Evolutionary conservation across 116 monocot genomes (phyloP).

Genomic region (Iris pallida): DNA sequence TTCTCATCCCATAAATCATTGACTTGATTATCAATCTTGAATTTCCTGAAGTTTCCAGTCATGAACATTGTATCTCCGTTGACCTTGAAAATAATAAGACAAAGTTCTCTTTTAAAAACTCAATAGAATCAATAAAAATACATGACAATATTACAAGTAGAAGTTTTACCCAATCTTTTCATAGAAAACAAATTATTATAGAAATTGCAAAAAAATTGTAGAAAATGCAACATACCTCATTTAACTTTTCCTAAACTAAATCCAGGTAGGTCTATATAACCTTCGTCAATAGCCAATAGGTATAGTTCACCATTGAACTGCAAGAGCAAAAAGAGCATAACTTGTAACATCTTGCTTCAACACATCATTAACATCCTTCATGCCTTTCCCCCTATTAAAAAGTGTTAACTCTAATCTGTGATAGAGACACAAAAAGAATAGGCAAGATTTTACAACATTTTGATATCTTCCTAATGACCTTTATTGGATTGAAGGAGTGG

Average conservation of each 20-base stretch:
- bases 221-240: constrained; percentile 57
- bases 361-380: too few species aligned
- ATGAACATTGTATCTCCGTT: constrained; percentile 79
- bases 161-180: not conserved
- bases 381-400: too few species aligned
- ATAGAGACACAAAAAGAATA: too few species aligned
- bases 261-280: constrained; percentile 71
- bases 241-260: constrained; percentile 90
- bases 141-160: not conserved
- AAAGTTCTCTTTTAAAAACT: not conserved
- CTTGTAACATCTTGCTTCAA: too few species aligned
- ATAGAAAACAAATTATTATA: not conserved
- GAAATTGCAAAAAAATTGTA: not conserved
- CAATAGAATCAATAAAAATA: not conserved
- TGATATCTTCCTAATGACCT: too few species aligned
- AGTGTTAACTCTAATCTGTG: too few species aligned
- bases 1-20: constrained; percentile 74
- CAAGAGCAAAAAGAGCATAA: not conserved
- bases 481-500: too few species aligned
- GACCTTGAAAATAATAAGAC: constrained; percentile 22
- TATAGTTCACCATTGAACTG: constrained; percentile 79
- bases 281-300: constrained; percentile 89
- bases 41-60: constrained; percentile 73
- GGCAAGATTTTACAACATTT: too few species aligned
- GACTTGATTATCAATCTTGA: constrained; percentile 51